phyloP scores from a whole-genome alignment of 768 basidiomycete genomes.

The Lactarius hatsudake region DNA sequence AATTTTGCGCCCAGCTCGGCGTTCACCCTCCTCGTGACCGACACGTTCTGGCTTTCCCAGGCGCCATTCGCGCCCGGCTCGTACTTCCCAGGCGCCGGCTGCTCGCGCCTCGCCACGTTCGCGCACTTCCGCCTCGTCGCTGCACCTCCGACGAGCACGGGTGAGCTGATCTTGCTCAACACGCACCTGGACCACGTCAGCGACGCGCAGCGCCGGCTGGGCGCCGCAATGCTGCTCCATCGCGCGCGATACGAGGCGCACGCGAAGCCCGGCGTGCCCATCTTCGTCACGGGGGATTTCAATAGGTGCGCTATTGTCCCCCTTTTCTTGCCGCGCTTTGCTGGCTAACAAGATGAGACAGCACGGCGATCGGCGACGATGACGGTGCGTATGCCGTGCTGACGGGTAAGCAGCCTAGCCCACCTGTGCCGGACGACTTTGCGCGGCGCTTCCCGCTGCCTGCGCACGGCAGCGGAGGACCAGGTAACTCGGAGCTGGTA shows the following conservation, averaged over 20 bases:
- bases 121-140: conserved; percentile 38
- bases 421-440: conserved; percentile 44
- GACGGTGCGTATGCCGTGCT: conserved; percentile 51
- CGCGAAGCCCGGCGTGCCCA: conserved; percentile 33
- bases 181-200: conserved; percentile 55
- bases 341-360: conserved; percentile 22
- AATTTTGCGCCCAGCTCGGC: conserved; percentile 31
- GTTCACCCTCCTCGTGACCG: conserved; percentile 40
- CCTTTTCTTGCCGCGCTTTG: neutral
- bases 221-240: conserved; percentile 49
- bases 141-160: neutral
- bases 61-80: conserved; percentile 48
- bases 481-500: conserved; percentile 36
- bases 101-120: conserved; percentile 48
- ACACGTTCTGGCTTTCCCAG: conserved; percentile 59
- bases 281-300: conserved; percentile 54
- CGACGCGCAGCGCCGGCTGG: conserved; percentile 49
- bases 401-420: conserved; percentile 42
- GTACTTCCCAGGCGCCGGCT: conserved; percentile 50
- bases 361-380: conserved; percentile 43
- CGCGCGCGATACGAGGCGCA: conserved; percentile 49
- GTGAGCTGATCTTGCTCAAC: conserved; percentile 45
- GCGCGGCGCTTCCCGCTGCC: conserved; percentile 41
- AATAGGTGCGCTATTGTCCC: conserved; percentile 34
- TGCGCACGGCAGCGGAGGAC: conserved; percentile 26